Evolutionary conservation across 2,329 filamentous ascomycete species (phyloP), one percentile per base, ranked within the genome.

Genomic region (Cladosporium sp.): DNA sequence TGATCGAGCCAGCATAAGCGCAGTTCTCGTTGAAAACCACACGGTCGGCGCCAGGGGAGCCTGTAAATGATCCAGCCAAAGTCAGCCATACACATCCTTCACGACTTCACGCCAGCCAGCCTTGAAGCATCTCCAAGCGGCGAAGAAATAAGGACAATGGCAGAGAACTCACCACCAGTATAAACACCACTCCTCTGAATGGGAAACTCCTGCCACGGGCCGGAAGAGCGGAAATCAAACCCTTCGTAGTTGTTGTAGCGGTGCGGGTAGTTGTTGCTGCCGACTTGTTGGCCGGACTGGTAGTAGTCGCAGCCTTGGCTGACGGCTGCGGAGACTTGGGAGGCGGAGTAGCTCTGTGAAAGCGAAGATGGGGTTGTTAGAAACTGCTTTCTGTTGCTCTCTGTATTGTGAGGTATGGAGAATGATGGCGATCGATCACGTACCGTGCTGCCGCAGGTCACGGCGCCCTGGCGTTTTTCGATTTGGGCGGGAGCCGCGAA

Each of bases 131-230:
- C n/a, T n/a, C n/a, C n/a, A n/a, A n/a, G n/a, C n/a, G n/a, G n/a
- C n/a, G n/a, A n/a, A n/a, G n/a, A n/a, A n/a, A n/a, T n/a, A n/a
- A n/a, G n/a, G n/a, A n/a, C n/a, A n/a, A n/a, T n/a, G n/a, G n/a
- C n/a, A n/a, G n/a, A n/a, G n/a, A 29, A 56, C 57, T 53, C 38
- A 79, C 77, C 78, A 41, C 82, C 82, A 51, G 62, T 73, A 62
- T 82, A 85, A 1, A 75, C 62, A 1, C 62, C 57, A 22, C 66
- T 71, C 12, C 63, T 67, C 60, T 78, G 55, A 47, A 85, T 72
- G 1, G 82, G 82, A 64, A 83, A 85, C 65, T 85, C 82, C 53
- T 82, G 76, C 62, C 80, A 85, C 0, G 80, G 79, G 0, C 78
- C 79, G 3, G 62, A 55, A 4, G 83, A 75, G 2, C 71, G 56